Evolutionary conservation across 768 basidiomycete species (phyloP).

Genomic region (Phanerochaete sordida): DNA sequence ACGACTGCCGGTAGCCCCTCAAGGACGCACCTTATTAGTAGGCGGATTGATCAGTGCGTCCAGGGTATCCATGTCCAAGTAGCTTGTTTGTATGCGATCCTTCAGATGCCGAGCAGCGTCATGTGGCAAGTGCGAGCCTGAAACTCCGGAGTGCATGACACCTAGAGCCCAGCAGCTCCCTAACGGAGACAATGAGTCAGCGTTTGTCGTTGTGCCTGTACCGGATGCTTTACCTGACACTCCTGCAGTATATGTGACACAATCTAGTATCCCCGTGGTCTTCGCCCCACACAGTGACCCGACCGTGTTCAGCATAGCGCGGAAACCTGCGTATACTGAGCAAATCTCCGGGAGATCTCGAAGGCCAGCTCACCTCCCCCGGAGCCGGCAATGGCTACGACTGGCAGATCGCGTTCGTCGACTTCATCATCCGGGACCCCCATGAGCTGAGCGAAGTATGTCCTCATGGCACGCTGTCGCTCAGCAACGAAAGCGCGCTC

Average conservation of each 20-base stretch:
- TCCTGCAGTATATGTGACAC: conserved; percentile 22
- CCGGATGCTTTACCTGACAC: conserved; percentile 17
- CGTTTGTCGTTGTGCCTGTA: neutral
- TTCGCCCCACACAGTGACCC: conserved; percentile 21
- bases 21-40: conserved; percentile 22
- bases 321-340: conserved; percentile 15
- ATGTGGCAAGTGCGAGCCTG: conserved; percentile 12
- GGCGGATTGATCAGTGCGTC: conserved; percentile 21
- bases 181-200: neutral
- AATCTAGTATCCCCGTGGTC: conserved; percentile 16
- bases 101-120: conserved; percentile 15
- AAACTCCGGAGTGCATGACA: conserved; percentile 22
- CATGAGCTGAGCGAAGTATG: conserved; percentile 18
- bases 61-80: conserved; percentile 22
- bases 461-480: conserved; percentile 16
- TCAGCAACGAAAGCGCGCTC: conserved; percentile 22
- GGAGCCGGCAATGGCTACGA: conserved; percentile 24
- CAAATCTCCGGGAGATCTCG: neutral
- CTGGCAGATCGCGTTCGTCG: conserved; percentile 23
- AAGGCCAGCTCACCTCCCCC: conserved; percentile 18
- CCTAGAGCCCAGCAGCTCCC: conserved; percentile 27
- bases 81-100: conserved; percentile 21
- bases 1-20: no score
- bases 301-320: conserved; percentile 24
- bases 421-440: conserved; percentile 19